Conservation (phyloP, 1,284 basidiomycete species). For the Pseudozyma sp. region DNA sequence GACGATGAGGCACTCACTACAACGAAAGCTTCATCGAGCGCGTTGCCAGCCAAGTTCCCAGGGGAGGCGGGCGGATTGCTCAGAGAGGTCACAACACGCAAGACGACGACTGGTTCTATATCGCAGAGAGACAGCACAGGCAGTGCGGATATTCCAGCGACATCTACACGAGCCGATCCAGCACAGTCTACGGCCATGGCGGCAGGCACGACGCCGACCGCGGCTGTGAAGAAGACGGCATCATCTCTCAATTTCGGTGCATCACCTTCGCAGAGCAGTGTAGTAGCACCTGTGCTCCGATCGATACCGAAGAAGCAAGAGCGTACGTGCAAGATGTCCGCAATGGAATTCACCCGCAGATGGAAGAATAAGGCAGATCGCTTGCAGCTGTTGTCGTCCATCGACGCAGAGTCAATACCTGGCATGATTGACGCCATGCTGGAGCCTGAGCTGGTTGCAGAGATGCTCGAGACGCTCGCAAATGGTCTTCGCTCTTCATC, state of each 20-base stretch:
- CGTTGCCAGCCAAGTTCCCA: conserved; percentile 28
- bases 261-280: not conserved
- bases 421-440: conserved; percentile 39
- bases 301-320: not conserved
- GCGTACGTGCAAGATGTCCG: conserved; percentile 12
- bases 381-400: conserved; percentile 11
- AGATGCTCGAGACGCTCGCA: conserved; percentile 26
- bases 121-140: not conserved
- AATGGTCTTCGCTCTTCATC: conserved; percentile 5
- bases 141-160: not conserved
- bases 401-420: conserved; percentile 29
- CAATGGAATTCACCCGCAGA: conserved; percentile 46
- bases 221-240: conserved; percentile 24
- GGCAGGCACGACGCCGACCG: not conserved
- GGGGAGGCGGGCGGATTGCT: conserved; percentile 40
- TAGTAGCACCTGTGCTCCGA: not conserved
- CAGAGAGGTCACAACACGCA: conserved; percentile 35
- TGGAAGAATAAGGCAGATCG: conserved; percentile 38
- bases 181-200: not conserved
- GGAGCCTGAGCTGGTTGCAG: conserved; percentile 33
- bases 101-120: conserved; percentile 10
- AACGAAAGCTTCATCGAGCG: conserved; percentile 3
- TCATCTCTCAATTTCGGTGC: conserved; percentile 39
- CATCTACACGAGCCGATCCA: not conserved
- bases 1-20: not conserved